These are phyloP conservation scores for Leccinum pachyderme DNA, from an alignment of 1,284 basidiomycete species.

Conservation along the genomic window DNA sequence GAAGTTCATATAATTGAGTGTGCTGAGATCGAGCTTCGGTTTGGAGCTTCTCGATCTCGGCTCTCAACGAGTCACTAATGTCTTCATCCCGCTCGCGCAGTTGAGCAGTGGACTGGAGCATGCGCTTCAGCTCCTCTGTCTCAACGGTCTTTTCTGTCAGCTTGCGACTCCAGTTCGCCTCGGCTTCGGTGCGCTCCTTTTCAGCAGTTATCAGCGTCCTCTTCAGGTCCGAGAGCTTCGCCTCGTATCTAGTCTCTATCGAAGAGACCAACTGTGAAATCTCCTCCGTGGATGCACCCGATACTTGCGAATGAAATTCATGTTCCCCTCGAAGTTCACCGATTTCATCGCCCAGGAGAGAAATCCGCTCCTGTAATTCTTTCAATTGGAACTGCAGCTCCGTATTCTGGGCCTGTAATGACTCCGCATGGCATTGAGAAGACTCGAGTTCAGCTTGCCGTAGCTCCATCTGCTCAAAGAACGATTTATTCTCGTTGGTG, in stretches of 20 bases:
- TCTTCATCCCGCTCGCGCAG: slow-evolving; percentile 60
- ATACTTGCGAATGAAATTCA: slow-evolving; percentile 43
- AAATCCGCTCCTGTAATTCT: slow-evolving; percentile 70
- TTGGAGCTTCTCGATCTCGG: slow-evolving; percentile 52
- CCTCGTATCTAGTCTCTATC: slow-evolving; percentile 74
- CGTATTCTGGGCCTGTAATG: slow-evolving; percentile 70
- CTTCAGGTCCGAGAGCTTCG: slow-evolving; percentile 68
- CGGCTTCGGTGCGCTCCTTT: slow-evolving; percentile 74
- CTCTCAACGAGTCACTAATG: slow-evolving; percentile 51
- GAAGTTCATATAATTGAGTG: slow-evolving; percentile 47
- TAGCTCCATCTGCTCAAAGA: slow-evolving; percentile 83
- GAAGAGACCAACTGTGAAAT: slow-evolving; percentile 75
- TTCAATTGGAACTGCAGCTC: slow-evolving; percentile 86
- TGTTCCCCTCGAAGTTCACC: slow-evolving; percentile 61
- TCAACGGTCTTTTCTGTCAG: slow-evolving; percentile 74
- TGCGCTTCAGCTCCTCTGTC: slow-evolving; percentile 66
- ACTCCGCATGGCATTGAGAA: slow-evolving; percentile 69
- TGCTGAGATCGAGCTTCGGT: slow-evolving; percentile 48
- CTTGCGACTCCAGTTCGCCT: slow-evolving; percentile 83
- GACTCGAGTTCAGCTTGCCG: slow-evolving; percentile 88
- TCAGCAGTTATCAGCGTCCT: slow-evolving; percentile 56
- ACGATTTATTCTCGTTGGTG: slow-evolving; percentile 66
- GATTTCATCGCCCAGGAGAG: slow-evolving; percentile 73
- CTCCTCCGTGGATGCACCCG: slow-evolving; percentile 60
- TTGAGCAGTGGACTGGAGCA: slow-evolving; percentile 56